Evolutionary conservation across 1,284 basidiomycete genomes (phyloP).

Genomic region (Trichosporon sp.): DNA sequence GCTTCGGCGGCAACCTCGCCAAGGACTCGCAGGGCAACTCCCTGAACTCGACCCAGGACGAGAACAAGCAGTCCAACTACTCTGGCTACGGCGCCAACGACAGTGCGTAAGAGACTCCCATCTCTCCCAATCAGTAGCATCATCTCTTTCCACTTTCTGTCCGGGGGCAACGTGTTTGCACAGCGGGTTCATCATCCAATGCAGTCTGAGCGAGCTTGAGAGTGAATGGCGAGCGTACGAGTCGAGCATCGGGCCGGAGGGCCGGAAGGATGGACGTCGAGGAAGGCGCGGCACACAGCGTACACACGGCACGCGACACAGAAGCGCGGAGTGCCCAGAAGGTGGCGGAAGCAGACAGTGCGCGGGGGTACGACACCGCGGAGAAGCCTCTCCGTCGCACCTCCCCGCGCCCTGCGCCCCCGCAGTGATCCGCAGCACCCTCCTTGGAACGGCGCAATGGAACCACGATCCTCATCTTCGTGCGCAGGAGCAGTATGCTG

Average conservation of each 20-base stretch:
- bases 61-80: conserved; percentile 18
- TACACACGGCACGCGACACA: neutral
- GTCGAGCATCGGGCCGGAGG: neutral
- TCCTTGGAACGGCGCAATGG: too few relatives aligned
- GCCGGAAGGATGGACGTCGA: neutral
- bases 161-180: neutral
- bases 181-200: neutral
- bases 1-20: conserved; percentile 13
- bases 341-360: too few relatives aligned
- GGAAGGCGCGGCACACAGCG: neutral
- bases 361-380: too few relatives aligned
- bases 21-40: conserved; percentile 15
- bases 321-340: neutral
- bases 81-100: conserved; percentile 32
- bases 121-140: too few relatives aligned
- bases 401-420: neutral
- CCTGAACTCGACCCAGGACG: neutral
- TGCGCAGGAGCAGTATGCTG: neutral
- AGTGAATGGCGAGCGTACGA: neutral
- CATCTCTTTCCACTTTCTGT: neutral
- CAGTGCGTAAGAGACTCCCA: conserved; percentile 25
- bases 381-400: too few relatives aligned
- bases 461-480: neutral
- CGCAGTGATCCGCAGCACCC: neutral
- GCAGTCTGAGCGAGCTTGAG: neutral